Evolutionary conservation across 1,284 basidiomycete species (phyloP), one percentile per base, ranked within the genome.

Genomic region (Malassezia equina): DNA sequence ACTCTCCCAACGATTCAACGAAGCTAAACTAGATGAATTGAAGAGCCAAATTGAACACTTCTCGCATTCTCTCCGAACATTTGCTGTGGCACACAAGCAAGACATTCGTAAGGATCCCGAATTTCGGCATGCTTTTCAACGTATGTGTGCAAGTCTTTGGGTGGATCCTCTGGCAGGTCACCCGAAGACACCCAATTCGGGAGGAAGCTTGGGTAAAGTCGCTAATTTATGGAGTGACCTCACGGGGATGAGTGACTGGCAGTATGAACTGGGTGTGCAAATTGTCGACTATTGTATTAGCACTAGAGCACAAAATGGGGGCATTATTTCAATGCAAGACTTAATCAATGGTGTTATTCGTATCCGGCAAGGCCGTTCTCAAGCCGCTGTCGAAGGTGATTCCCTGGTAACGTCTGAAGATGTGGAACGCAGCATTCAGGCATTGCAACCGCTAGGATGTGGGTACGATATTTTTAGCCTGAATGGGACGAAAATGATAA

Each of bases 201-300:
- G 45, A 7, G 44, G 60, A n/a, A 48, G 47, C 9, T 71, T 75
- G 1, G 68, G 65, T 1, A 85, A 86, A 0, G 78, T 84, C 23
- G 84, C 84, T 59, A 86, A 86, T n/a, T 83, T 89, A 2, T 90
- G 87, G 86, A 73, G 69, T 52, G 90, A 90, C 71, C 78, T 89
- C 67, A 80, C 95, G 15, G 88, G 88, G 0, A 64, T 81, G 23
- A 84, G 88, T 7, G 94, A 98, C 73, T 98, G 89, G 88, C 86
- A 90, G 67, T 88, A 89, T 73, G 91, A 94, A 68, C 81, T 98
- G 1, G 89, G 89, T 2, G 88, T 96, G 24, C 93, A 99, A 78
- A 86, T 98, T 60, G 90, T 98, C 45, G 93, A 98, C 73, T 83
- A 98, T 15, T 96, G 93, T 68, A 84, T 96, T 28, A 85, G 83